These are phyloP conservation scores for Neoboletus subvelutipes DNA, from an alignment of 768 basidiomycete genomes.

Conservation along the genomic window DNA sequence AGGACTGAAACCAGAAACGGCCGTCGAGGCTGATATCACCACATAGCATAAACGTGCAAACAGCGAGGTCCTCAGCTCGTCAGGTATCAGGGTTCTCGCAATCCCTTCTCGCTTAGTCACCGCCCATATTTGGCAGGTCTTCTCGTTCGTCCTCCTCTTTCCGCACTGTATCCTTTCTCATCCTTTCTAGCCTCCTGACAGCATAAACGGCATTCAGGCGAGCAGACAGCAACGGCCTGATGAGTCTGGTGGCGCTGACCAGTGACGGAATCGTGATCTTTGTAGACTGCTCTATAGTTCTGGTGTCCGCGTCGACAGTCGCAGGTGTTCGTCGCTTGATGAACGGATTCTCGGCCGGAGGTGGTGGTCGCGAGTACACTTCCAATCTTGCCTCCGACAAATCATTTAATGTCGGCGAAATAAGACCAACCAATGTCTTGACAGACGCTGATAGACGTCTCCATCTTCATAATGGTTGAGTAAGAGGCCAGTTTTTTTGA, in stretches of 20 bases:
- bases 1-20: constrained; percentile 27
- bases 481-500: neutral
- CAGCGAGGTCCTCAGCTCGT: constrained; percentile 15
- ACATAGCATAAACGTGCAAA: constrained; percentile 35
- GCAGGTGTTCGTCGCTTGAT: constrained; percentile 21
- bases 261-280: neutral
- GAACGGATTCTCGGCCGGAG: constrained; percentile 41
- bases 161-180: neutral
- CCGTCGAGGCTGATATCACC: constrained; percentile 31
- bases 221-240: constrained; percentile 28
- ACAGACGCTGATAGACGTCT: constrained; percentile 36
- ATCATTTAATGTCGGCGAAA: constrained; percentile 28
- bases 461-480: neutral
- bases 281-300: neutral
- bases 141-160: constrained; percentile 6
- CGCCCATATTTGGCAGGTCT: constrained; percentile 19
- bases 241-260: neutral
- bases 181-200: neutral
- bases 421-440: constrained; percentile 39
- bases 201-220: constrained; percentile 25
- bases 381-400: constrained; percentile 24
- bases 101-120: constrained; percentile 24
- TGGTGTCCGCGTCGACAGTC: neutral
- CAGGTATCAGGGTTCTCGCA: constrained; percentile 22
- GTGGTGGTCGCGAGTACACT: constrained; percentile 39